Conservation (phyloP, 352 stramenopile species). For the Phytophthora colocasiae region DNA sequence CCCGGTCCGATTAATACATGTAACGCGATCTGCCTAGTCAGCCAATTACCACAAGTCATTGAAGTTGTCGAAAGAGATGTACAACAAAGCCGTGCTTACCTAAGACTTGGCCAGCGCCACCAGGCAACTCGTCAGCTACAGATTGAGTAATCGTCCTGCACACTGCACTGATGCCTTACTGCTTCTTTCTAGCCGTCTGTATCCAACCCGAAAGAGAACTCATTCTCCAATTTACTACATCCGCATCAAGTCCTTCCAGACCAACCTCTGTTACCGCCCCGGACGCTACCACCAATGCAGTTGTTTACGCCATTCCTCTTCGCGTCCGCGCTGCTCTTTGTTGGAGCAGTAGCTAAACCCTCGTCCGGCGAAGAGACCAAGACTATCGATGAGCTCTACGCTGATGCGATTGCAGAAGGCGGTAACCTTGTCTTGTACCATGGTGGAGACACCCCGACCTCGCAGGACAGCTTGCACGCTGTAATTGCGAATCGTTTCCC, state of each 20-base stretch:
- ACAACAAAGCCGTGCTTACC: neutral
- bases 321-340: constrained; percentile 2
- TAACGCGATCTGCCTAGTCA: no score
- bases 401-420: constrained; percentile 50
- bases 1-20: no score
- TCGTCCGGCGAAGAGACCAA: constrained; percentile 43
- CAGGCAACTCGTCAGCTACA: neutral
- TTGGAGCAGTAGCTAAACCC: neutral
- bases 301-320: constrained; percentile 4
- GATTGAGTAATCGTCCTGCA: neutral
- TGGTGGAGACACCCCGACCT: constrained; percentile 34
- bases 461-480: no score
- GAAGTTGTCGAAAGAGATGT: constrained; percentile 38
- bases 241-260: constrained; percentile 6
- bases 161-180: neutral
- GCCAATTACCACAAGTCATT: constrained; percentile 25
- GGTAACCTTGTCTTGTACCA: constrained; percentile 54
- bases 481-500: no score
- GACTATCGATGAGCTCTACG: constrained; percentile 49
- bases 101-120: neutral
- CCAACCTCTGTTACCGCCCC: neutral
- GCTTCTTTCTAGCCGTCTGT: neutral
- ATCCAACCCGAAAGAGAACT: neutral
- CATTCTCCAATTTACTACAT: constrained; percentile 20
- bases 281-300: constrained; percentile 11